Conservation (phyloP, 345 rosid species). For the Lagerstroemia speciosa region DNA sequence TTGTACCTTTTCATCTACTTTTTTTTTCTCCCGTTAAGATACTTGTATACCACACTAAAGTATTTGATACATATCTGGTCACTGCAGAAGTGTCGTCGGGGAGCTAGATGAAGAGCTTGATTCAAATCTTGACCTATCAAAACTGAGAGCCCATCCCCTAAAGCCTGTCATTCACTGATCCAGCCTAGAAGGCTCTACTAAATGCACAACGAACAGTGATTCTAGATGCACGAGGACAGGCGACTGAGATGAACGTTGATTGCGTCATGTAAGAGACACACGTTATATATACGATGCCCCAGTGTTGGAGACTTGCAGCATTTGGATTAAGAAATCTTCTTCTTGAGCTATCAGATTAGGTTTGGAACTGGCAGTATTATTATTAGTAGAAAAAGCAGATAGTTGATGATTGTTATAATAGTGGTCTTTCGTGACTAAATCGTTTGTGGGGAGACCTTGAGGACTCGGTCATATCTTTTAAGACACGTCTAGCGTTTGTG, state of each 20-base stretch:
- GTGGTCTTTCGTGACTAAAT: background rate
- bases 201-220: background rate
- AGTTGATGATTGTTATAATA: background rate
- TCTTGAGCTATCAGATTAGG: background rate
- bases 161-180: conserved; percentile 83
- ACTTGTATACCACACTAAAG: background rate
- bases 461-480: background rate
- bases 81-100: conserved; percentile 77
- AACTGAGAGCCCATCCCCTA: conserved; percentile 88
- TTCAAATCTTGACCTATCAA: conserved; percentile 63
- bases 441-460: background rate
- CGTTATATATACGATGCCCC: background rate
- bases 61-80: background rate
- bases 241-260: background rate
- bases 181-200: background rate
- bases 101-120: conserved; percentile 90
- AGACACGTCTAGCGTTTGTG: background rate
- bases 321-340: background rate
- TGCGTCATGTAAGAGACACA: background rate
- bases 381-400: background rate
- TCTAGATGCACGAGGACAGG: background rate
- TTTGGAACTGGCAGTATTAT: background rate
- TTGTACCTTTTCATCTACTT: background rate
- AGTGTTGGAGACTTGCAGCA: background rate
- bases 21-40: background rate